Base-by-base conservation (phyloP, 441 rosid species). In the Euphorbia celastroides region DNA sequence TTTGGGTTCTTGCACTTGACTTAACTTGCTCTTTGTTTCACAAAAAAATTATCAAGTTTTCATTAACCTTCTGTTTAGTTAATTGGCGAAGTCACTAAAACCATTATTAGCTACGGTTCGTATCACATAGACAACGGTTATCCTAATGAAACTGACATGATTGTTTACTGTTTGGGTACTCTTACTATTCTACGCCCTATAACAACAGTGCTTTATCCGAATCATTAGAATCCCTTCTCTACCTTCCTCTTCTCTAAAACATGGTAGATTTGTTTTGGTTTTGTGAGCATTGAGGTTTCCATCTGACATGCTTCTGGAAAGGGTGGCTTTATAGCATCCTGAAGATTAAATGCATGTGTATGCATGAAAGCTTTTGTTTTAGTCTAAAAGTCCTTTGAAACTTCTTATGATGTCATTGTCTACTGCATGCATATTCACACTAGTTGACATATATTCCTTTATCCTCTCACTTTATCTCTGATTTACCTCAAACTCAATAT, bases 401-500 rank as follows among this genome's bases (percentile, higher is more conserved):
- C 52, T 58, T 54, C 34, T 66, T 55, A 38, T 34, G 31, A 17
- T 27, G 25, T 46, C 19, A 42, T 14, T 46, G 23, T 30, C 11
- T 62, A 27, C 38, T 51, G 36, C 55, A 62, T 52, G 0, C 42
- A 23, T 5, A 57, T 14, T 30, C 61, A 19, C 36, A 10, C 2
- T 0, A 12, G 25, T 2, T 38, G 27, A 34, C 31, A 32, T 20
- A 13, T 71, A 52, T 22, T 52, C 57, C 12, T 20, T 52, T 22
- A 20, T 52, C 57, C 13, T 52, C 28, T 52, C 28, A 20, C 41
- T 57, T 20, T 44, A 20, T 26, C 5, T 67, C 30, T 20, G 46
- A 26, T 70, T 23, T n/a, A 57, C 56, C 60, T 70, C 58, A n/a
- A n/a, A 65, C 72, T 16, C 57, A 64, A 41, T 42, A 60, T 65